These are phyloP conservation scores for Scutellaria barbata DNA, from an alignment of 257 asterid genomes.

Conservation along the genomic window DNA sequence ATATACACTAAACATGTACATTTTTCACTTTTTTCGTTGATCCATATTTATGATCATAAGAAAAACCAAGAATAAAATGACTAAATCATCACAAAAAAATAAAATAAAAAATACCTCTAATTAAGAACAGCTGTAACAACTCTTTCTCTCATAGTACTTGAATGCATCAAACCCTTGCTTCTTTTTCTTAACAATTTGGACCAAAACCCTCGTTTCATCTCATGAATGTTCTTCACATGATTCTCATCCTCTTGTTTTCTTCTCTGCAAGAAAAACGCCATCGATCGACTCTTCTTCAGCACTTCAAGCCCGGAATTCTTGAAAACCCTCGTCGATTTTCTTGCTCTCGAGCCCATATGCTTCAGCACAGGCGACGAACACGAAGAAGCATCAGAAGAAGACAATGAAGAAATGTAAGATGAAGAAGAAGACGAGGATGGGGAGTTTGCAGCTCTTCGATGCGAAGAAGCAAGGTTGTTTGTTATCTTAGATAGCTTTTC, in stretches of 20 bases:
- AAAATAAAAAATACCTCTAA: conserved; percentile 19
- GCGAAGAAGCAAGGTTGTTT: conserved; percentile 9
- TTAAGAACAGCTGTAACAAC: conserved; percentile 32
- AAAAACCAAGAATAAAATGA: conserved; percentile 14
- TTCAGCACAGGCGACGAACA: conserved; percentile 54
- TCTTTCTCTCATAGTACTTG: conserved; percentile 55
- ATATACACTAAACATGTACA: neutral
- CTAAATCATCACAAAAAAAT: neutral
- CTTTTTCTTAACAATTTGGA: conserved; percentile 50
- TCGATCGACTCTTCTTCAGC: conserved; percentile 65
- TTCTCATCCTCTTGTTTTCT: conserved; percentile 34
- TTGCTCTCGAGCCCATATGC: conserved; percentile 17
- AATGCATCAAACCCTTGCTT: conserved; percentile 50
- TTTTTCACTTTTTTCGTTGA: neutral
- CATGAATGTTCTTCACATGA: conserved; percentile 24
- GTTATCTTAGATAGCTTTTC: conserved; percentile 54
- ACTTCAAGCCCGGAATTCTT: conserved; percentile 35
- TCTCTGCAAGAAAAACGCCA: conserved; percentile 50
- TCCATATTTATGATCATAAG: conserved; percentile 18
- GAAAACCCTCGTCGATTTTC: conserved; percentile 37
- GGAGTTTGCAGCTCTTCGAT: conserved; percentile 6
- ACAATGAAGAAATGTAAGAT: conserved; percentile 59
- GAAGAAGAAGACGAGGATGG: conserved; percentile 47
- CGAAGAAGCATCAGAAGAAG: conserved; percentile 60
- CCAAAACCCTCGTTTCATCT: conserved; percentile 63